Percentiles rank a stretch among this genome's conserved stretches.
Conservation (phyloP, 495 filamentous ascomycete genomes). For the Xylaria venustula region DNA sequence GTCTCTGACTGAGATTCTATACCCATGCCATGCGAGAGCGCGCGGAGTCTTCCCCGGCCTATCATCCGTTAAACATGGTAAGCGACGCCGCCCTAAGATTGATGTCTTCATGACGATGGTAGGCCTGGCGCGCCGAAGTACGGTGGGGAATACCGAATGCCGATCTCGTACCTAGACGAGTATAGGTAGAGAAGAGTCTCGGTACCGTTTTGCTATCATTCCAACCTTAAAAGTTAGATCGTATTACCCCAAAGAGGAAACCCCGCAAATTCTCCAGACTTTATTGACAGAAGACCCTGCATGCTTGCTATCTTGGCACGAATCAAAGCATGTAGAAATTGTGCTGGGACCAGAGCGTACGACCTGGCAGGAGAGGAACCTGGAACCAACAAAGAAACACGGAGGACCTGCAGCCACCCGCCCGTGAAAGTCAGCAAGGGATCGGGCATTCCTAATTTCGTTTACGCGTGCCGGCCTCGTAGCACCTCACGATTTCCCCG, state of each 20-base stretch:
- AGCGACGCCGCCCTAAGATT: slow-evolving; percentile 9
- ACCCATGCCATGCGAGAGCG: neutral
- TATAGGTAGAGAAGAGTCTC: too few species aligned
- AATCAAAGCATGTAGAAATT: too few species aligned
- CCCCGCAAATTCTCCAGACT: neutral
- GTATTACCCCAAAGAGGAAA: slow-evolving; percentile 2
- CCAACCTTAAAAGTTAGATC: too few species aligned
- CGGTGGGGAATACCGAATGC: slow-evolving; percentile 4
- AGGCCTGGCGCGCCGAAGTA: neutral
- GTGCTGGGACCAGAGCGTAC: too few species aligned
- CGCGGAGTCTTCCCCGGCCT: slow-evolving; percentile 2
- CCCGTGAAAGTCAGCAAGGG: neutral
- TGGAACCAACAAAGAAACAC: neutral
- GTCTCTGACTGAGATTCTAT: neutral
- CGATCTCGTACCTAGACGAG: neutral
- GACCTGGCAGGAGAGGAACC: too few species aligned
- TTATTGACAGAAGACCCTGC: neutral
- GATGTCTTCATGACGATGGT: neutral
- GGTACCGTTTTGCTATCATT: too few species aligned
- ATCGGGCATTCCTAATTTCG: neutral
- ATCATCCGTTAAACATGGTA: neutral
- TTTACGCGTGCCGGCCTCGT: neutral
- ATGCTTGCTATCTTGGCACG: neutral
- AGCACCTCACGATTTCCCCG: neutral
- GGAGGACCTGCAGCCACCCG: neutral